These are phyloP conservation scores for Fusarium illudens DNA, from an alignment of 2,329 filamentous ascomycete species.

Conservation along the genomic window DNA sequence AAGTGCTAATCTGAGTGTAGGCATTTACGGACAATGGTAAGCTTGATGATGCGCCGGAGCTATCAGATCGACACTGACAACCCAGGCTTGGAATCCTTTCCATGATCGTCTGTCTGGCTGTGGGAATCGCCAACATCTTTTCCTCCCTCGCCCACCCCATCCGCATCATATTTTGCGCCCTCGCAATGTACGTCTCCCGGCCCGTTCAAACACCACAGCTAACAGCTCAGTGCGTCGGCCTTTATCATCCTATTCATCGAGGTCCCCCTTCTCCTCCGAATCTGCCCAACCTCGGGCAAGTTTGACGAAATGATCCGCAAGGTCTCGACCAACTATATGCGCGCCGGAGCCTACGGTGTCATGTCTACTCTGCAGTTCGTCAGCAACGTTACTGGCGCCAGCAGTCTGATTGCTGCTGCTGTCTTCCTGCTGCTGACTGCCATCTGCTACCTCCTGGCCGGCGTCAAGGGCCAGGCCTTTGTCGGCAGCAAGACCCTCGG, in stretches of 20 bases:
- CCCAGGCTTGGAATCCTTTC: slow-evolving; percentile 73
- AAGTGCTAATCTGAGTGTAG: slow-evolving; percentile 55
- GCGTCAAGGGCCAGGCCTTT: slow-evolving; percentile 83
- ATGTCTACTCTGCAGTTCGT: slow-evolving; percentile 89
- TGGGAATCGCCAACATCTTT: slow-evolving; percentile 75
- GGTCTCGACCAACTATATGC: slow-evolving; percentile 97
- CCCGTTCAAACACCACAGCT: background rate
- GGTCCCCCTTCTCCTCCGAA: slow-evolving; percentile 92
- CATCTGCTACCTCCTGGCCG: slow-evolving; percentile 82
- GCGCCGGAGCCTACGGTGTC: slow-evolving; percentile 82
- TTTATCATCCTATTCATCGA: slow-evolving; percentile 86
- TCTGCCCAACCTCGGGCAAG: slow-evolving; percentile 90
- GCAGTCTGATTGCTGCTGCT: slow-evolving; percentile 85
- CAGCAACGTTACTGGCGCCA: slow-evolving; percentile 70
- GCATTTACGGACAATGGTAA: slow-evolving; percentile 82
- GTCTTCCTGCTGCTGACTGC: slow-evolving; percentile 81
- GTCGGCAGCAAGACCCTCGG: slow-evolving; percentile 95
- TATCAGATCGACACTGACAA: slow-evolving; percentile 17
- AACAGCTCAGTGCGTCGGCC: slow-evolving; percentile 65
- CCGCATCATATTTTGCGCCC: slow-evolving; percentile 61
- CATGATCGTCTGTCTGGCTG: slow-evolving; percentile 75
- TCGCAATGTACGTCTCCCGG: slow-evolving; percentile 60
- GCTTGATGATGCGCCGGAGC: slow-evolving; percentile 39
- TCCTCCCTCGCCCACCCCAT: slow-evolving; percentile 57
- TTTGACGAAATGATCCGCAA: slow-evolving; percentile 92